A percentile compares a stretch with the other conserved stretches of the same genome.
Conservation (phyloP, 139 green algal genomes). For the Coccomyxa sp. region DNA sequence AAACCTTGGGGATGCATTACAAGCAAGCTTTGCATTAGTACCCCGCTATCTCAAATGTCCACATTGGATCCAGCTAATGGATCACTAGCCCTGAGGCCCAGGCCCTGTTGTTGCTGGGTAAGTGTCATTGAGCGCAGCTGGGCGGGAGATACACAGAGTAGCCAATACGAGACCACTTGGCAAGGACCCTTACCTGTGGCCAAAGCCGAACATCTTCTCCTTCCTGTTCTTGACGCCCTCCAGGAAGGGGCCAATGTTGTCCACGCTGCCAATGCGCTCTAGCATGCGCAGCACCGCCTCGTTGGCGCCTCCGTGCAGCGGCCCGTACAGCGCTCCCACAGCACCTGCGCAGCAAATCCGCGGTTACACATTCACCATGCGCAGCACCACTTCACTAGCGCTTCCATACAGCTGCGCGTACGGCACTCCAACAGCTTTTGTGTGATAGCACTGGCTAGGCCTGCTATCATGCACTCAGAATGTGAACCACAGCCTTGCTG, state of each 20-base stretch:
- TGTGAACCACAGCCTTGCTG: slow-evolving; percentile 97
- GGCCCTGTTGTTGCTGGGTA: not conserved
- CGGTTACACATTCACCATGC: slow-evolving; percentile 81
- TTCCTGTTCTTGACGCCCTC: slow-evolving; percentile 65
- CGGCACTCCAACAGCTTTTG: slow-evolving; percentile 84
- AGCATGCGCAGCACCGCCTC: slow-evolving; percentile 97
- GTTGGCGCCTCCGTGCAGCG: slow-evolving; percentile 96
- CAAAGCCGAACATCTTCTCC: slow-evolving; percentile 95
- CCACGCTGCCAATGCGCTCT: slow-evolving; percentile 79
- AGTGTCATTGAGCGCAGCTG: not conserved
- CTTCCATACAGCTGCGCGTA: slow-evolving; percentile 97
- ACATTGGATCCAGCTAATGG: no score
- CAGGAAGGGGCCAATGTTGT: slow-evolving; percentile 74
- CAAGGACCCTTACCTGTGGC: slow-evolving; percentile 68
- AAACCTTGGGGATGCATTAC: no score
- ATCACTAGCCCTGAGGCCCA: no score
- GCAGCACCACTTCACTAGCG: slow-evolving; percentile 97
- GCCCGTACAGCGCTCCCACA: slow-evolving; percentile 96
- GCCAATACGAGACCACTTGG: no score
- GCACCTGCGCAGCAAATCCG: slow-evolving; percentile 26
- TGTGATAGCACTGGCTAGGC: no score
- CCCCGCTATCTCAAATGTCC: no score
- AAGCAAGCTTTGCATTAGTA: no score
- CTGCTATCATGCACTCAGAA: slow-evolving; percentile 60
- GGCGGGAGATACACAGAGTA: no score